These are phyloP conservation scores for Triticum dicoccoides DNA, from an alignment of 176 grass and related monocot genomes.

Conservation along the genomic window DNA sequence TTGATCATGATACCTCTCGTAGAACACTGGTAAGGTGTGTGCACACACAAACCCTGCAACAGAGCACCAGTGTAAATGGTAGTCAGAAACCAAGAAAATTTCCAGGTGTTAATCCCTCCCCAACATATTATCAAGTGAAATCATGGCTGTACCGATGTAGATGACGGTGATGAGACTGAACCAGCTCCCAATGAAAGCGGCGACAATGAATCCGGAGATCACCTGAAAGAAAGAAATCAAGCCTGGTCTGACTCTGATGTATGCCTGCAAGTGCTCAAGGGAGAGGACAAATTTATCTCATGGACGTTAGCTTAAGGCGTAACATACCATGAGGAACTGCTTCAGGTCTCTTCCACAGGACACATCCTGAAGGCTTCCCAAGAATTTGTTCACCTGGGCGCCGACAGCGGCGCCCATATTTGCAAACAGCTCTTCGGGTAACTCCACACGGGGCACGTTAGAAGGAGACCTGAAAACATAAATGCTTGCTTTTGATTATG, in stretches of 20 bases:
- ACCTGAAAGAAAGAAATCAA: conserved; percentile 44
- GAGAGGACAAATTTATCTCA: background rate
- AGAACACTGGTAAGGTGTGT: conserved; percentile 75
- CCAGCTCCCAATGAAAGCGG: conserved; percentile 71
- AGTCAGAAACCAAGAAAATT: background rate
- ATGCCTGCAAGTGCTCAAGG: background rate
- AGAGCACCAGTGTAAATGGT: background rate
- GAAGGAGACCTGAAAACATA: conserved; percentile 38
- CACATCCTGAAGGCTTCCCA: conserved; percentile 61
- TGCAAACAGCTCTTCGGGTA: conserved; percentile 68
- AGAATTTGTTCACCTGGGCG: conserved; percentile 53
- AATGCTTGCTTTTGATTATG: background rate
- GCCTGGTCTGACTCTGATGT: too few species aligned
- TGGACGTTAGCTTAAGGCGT: background rate
- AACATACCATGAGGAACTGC: conserved; percentile 62
- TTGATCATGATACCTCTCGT: conserved; percentile 91
- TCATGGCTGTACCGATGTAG: conserved; percentile 63
- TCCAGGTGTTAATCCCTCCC: background rate
- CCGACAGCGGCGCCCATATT: conserved; percentile 43
- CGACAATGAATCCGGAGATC: conserved; percentile 46
- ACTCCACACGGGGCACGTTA: conserved; percentile 49
- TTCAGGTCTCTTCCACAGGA: conserved; percentile 71
- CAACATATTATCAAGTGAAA: background rate
- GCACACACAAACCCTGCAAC: conserved; percentile 76
- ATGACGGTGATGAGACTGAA: conserved; percentile 82